Percentiles rank a stretch among this genome's conserved stretches.
Evolutionary conservation across 495 filamentous ascomycete genomes (phyloP).

Genomic region (Daldinia bambusicola): DNA sequence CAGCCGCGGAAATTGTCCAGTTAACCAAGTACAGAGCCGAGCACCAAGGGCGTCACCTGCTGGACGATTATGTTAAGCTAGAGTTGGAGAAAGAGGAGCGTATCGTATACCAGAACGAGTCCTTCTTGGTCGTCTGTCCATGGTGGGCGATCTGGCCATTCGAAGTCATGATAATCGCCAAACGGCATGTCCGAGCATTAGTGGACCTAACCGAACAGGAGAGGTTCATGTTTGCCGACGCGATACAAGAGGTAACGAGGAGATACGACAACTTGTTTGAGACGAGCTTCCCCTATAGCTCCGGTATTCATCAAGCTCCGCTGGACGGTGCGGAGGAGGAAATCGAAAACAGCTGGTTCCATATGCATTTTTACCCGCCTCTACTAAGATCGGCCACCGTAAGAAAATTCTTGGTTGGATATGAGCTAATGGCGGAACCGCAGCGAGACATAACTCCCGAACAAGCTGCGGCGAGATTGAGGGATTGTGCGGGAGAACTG

Average conservation of each 20-base stretch:
- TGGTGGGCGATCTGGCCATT: constrained; percentile 99
- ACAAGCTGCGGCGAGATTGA: constrained; percentile 84
- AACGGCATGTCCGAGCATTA: constrained; percentile 79
- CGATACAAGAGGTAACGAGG: constrained; percentile 84
- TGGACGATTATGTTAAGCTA: constrained; percentile 86
- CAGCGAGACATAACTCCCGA: constrained; percentile 98
- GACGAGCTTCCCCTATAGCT: constrained; percentile 93
- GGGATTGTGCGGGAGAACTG: constrained; percentile 78
- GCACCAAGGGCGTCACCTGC: constrained; percentile 75
- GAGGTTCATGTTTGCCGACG: constrained; percentile 76
- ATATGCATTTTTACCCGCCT: constrained; percentile 97
- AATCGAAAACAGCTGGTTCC: constrained; percentile 85
- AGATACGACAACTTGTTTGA: constrained; percentile 98
- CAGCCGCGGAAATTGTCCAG: constrained; percentile 77
- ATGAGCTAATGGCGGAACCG: constrained; percentile 95
- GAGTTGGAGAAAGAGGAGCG: constrained; percentile 85
- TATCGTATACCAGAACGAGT: constrained; percentile 84
- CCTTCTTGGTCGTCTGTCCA: constrained; percentile 86
- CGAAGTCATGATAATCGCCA: constrained; percentile 90
- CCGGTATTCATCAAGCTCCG: constrained; percentile 94
- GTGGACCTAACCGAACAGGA: constrained; percentile 80
- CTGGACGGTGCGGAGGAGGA: constrained; percentile 86
- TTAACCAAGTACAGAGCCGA: constrained; percentile 78
- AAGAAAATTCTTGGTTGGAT: constrained; percentile 94
- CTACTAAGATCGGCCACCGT: constrained; percentile 92